Percentiles rank a stretch among this genome's conserved stretches.
Evolutionary conservation across 192 early-diverging fungal species (phyloP).

Genomic region (Pilobolus umbonatus): DNA sequence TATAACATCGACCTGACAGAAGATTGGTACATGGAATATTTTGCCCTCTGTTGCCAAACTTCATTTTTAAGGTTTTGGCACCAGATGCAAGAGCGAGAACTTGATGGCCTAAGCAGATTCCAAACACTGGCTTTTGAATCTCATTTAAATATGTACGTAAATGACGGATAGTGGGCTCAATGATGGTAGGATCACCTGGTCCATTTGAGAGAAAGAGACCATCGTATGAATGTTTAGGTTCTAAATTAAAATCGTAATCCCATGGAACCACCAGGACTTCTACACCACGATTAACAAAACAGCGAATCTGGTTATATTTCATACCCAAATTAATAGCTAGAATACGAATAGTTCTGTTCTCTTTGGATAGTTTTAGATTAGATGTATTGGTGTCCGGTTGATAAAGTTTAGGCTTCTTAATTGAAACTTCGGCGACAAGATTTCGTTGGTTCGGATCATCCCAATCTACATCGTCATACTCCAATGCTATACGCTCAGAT

Average conservation of each 20-base stretch:
- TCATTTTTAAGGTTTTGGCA: conserved; percentile 92
- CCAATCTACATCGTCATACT: conserved; percentile 84
- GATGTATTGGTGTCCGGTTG: conserved; percentile 57
- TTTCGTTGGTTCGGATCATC: conserved; percentile 90
- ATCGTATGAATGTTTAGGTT: conserved; percentile 63
- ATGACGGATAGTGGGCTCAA: conserved; percentile 72
- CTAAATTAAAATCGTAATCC: conserved; percentile 88
- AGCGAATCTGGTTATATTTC: conserved; percentile 99
- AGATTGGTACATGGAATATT: conserved; percentile 98
- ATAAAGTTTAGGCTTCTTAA: conserved; percentile 75
- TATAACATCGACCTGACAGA: conserved; percentile 95
- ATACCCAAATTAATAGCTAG: conserved; percentile 97
- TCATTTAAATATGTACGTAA: conserved; percentile 61
- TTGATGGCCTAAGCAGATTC: conserved; percentile 99
- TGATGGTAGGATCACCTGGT: conserved; percentile 91
- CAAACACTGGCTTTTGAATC: conserved; percentile 89
- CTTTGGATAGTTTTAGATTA: no score
- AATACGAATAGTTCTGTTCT: conserved; percentile 64
- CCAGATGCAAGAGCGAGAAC: conserved; percentile 90
- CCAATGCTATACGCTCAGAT: conserved; percentile 48
- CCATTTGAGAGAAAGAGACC: conserved; percentile 95
- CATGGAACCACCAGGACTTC: conserved; percentile 93
- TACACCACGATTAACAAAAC: conserved; percentile 93
- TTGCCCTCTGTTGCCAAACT: conserved; percentile 98
- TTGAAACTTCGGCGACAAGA: conserved; percentile 94